Evolutionary conservation across 805 yeast species (phyloP).

Genomic region (Tetrapisispora arboricola): DNA sequence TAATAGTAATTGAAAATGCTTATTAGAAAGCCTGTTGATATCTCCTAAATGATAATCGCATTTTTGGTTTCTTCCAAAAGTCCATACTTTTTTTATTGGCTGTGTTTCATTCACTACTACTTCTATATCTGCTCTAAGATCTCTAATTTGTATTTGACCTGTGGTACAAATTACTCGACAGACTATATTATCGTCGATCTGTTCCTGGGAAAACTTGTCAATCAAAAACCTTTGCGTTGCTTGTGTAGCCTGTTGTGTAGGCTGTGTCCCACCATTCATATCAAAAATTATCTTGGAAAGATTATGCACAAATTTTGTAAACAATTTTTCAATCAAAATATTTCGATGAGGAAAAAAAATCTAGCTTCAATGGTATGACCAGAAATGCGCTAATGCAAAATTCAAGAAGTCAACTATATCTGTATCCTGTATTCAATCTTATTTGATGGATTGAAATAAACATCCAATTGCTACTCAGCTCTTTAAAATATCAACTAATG

Average conservation of each 20-base stretch:
- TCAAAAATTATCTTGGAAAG: no score
- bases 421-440: no score
- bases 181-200: constrained; percentile 34
- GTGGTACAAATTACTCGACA: constrained; percentile 52
- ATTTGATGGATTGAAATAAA: no score
- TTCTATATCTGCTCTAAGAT: constrained; percentile 31
- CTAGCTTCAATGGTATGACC: no score
- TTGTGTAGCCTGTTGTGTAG: constrained; percentile 37
- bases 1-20: constrained; percentile 65
- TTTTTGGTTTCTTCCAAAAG: constrained; percentile 57
- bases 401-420: no score
- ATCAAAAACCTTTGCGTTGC: constrained; percentile 29
- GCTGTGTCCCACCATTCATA: constrained; percentile 32
- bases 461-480: no score
- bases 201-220: constrained; percentile 31
- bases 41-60: constrained; percentile 57
- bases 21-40: constrained; percentile 60
- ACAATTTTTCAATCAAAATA: no score
- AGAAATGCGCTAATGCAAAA: no score
- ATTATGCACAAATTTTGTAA: no score
- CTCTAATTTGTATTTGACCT: constrained; percentile 41
- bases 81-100: constrained; percentile 41
- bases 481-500: no score
- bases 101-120: constrained; percentile 18
- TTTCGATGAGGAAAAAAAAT: no score